Base-by-base conservation (phyloP, 208 protist species). In the Crithidia acanthocephali region DNA sequence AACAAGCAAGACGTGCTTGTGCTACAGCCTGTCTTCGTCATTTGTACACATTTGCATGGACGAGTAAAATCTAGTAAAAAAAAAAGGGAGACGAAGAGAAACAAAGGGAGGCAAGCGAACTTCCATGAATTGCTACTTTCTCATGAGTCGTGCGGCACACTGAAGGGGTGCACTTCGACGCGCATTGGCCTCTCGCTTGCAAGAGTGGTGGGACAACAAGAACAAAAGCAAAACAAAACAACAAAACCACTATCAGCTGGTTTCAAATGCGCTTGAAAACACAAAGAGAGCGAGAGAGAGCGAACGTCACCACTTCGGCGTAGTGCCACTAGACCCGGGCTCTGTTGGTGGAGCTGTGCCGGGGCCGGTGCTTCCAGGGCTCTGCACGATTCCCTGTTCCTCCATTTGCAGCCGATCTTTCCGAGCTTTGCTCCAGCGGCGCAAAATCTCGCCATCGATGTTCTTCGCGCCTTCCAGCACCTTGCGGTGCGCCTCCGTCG, bases 401-500 rank as follows among this genome's bases (percentile, higher is more conserved):
- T 85, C 80, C 79, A 87, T 86, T 3, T 83, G 30, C 30, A 60
- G 16, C 22, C 63, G 82, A 10, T 62, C 79, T 27, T 74, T 58
- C 18, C 66, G 77, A 0, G 80, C 66, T 9, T 74, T 74, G 52
- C 83, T 88, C 83, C 84, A 90, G 0, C 87, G 82, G 25, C 74
- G 59, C 45, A 85, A 27, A 32, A 88, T 85, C 11, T 78, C 87
- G 18, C 80, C 71, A 40, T 93, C 71, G 7, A 87, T 76, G 33
- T 74, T 75, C 20, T 57, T 60, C 6, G 64, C 64, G 30, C 81
- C 80, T n/a, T 74, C 65, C 20, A 89, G 68, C 23, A 89, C 81
- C 50, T 87, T 86, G 23, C 80, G 73, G 47, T 91, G 81, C 35
- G 70, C 71, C 59, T 85, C 83, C 6, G 83, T 83, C 25, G 81